Base-by-base conservation (phyloP, 1,284 basidiomycete genomes). In the Fomitiporia mediterranea region DNA sequence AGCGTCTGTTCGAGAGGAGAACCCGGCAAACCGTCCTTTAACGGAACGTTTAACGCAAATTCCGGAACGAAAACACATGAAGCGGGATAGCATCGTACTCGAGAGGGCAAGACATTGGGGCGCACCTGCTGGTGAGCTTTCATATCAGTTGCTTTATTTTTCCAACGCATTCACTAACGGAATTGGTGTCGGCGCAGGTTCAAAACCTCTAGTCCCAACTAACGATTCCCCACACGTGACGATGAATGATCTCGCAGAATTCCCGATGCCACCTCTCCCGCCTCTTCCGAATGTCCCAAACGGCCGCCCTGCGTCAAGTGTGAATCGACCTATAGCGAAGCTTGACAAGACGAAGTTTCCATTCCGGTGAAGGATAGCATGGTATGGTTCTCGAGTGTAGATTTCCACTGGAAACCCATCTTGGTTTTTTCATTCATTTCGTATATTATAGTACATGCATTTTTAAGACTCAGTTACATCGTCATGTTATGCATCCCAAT, bases 81-180 rank as follows among this genome's bases (percentile, higher is more conserved):
- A 61, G 9, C 63, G 77, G 55, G 75, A 79, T 53, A 82, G 79
- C 59, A 53, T 80, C 50, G 77, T 84, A 23, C 63, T 78, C 5
- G 80, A 80, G 61, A 68, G 77, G 60, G 75, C 77, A 1, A 75
- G 68, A 63, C 72, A 73, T 19, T 74, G 68, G 43, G 67, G 70
- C 37, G 64, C 61, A 32, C 48, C 59, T 52, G 62, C 44, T 56
- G 19, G n/a, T 53, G 23, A 51, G 27, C 34, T 15, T 11, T 17
- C 32, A 4, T 43, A 28, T 21, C 42, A 32, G 42, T 6, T n/a
- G n/a, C n/a, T n/a, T n/a, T n/a, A n/a, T n/a, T n/a, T n/a, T n/a
- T n/a, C n/a, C n/a, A n/a, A n/a, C n/a, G n/a, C n/a, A n/a, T n/a
- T n/a, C n/a, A n/a, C n/a, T n/a, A n/a, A n/a, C n/a, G n/a, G n/a